Evolutionary conservation across 768 basidiomycete genomes (phyloP), one percentile per base, ranked within the genome.

Genomic region (Solioccasus polychromus): DNA sequence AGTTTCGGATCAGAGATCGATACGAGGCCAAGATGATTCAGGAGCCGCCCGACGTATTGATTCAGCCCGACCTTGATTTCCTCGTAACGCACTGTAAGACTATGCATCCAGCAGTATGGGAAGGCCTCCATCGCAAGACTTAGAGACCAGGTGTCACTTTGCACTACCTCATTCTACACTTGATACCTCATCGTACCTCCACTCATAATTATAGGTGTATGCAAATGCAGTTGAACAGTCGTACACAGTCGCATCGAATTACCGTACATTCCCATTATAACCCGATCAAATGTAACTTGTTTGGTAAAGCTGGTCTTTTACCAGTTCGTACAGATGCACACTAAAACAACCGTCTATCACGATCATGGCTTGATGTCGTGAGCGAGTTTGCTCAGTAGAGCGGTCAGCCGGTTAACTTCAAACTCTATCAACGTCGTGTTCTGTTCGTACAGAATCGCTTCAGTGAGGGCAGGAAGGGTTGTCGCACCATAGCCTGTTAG

Each of bases 381-480:
- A 18, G 79, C 71, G 42, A 88, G 72, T 40, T 70, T 69, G 42
- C 75, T 68, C n/a, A 92, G 62, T 43, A 85, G 70, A 6, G 56
- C 59, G 19, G 69, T 66, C 51, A 91, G 67, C 39, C 86, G 76
- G 10, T 64, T 61, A 10, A 77, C 75, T 61, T 92, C 89, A 51
- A 77, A 63, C 48, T 77, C 59, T 2, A 83, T 83, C 51, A 83
- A 61, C 0, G 78, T 80, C 11, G 66, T 64, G 56, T 88, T 82
- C 55, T 78, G 71, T 42, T 92, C 88, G 30, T 81, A 73, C 19
- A 78, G 73, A 53, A 93, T 75, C 1, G 89, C 78, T 60, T 94
- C 91, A 0, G 82, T 85, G 23, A 93, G 68, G 14, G 75, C 88
- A 2, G 90, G 92, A 49, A 93, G 72, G 0, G 89, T 89, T 1